Evolutionary conservation across 108 stramenopile genomes (phyloP).

Genomic region (Cyclotella distinguenda): DNA sequence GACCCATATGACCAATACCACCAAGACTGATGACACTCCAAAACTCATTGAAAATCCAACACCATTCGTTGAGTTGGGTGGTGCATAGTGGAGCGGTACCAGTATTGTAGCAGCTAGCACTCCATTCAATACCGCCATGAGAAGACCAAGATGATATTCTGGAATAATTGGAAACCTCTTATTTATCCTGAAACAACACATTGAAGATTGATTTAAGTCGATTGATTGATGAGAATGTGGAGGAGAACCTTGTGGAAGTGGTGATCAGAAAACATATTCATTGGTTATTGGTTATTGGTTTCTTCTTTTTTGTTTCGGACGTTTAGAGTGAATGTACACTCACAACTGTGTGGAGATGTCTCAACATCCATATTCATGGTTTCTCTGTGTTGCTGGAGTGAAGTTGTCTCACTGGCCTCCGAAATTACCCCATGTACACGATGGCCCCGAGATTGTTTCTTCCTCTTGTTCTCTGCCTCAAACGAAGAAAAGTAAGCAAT

Average conservation of each 20-base stretch:
- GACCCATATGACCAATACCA: conserved; percentile 61
- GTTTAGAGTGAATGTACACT: too few species aligned
- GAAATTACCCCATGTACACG: background rate
- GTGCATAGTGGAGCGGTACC: conserved; percentile 61
- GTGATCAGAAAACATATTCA: too few species aligned
- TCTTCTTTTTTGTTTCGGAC: too few species aligned
- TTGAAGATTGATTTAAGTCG: conserved; percentile 27
- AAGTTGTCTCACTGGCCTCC: conserved; percentile 14
- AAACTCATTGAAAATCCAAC: conserved; percentile 71
- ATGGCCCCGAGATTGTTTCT: background rate
- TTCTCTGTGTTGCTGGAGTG: conserved; percentile 6
- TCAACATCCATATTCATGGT: conserved; percentile 25
- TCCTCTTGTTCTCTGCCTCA: conserved; percentile 15
- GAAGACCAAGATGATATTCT: conserved; percentile 43
- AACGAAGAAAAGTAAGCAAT: conserved; percentile 74
- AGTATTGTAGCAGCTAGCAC: conserved; percentile 53
- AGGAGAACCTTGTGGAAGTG: conserved; percentile 19
- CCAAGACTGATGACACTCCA: conserved; percentile 67
- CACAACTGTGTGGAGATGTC: conserved; percentile 35
- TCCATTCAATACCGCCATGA: conserved; percentile 52
- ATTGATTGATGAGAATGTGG: conserved; percentile 45
- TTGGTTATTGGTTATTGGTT: too few species aligned
- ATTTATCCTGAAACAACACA: background rate
- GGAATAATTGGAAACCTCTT: conserved; percentile 19
- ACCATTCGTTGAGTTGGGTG: conserved; percentile 54